Evolutionary conservation across 495 filamentous ascomycete species (phyloP).

Genomic region (Endocarpon pusillum): DNA sequence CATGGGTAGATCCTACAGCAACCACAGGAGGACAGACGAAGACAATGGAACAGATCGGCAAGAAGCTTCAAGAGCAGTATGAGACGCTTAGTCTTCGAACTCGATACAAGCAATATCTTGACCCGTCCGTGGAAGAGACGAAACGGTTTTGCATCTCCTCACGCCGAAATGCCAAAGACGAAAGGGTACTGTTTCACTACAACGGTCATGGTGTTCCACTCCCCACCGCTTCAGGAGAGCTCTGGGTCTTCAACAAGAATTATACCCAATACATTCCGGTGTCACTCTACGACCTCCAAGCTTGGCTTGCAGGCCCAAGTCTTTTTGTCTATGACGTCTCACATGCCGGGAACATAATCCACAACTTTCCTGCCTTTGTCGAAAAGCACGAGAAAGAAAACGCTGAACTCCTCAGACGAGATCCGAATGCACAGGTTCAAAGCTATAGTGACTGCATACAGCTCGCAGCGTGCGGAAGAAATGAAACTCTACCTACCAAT

Average conservation of each 20-base stretch:
- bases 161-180: conserved; percentile 81
- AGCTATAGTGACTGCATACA: conserved; percentile 72
- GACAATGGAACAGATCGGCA: conserved; percentile 85
- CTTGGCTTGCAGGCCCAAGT: conserved; percentile 88
- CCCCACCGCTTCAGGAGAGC: conserved; percentile 87
- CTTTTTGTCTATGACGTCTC: conserved; percentile 97
- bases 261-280: conserved; percentile 99
- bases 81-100: conserved; percentile 87
- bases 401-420: conserved; percentile 46
- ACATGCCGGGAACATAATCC: conserved; percentile 85
- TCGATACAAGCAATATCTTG: conserved; percentile 88
- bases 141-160: conserved; percentile 87
- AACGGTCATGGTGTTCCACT: conserved; percentile 98
- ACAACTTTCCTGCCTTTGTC: conserved; percentile 83
- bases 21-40: conserved; percentile 52
- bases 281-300: conserved; percentile 86
- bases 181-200: conserved; percentile 90
- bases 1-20: conserved; percentile 84
- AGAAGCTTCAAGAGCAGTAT: conserved; percentile 86
- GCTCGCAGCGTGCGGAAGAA: conserved; percentile 74
- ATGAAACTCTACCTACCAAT: conserved; percentile 92
- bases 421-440: conserved; percentile 54
- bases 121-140: conserved; percentile 91
- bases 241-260: conserved; percentile 98
- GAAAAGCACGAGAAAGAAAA: conserved; percentile 87